phyloP scores from a whole-genome alignment of 768 basidiomycete genomes.

The Clathrus columnatus region DNA sequence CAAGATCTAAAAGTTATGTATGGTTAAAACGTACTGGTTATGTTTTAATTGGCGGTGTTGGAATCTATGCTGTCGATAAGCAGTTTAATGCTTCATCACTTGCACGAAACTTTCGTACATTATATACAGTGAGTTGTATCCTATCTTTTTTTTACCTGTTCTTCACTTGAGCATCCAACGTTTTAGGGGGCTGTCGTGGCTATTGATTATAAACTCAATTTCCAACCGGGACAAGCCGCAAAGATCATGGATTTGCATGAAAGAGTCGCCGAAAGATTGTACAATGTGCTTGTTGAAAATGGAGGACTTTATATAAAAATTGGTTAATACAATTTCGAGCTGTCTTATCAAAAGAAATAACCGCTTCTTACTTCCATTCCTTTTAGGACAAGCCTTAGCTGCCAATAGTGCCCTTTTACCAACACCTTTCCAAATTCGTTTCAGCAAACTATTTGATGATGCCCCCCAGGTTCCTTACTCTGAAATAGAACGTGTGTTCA shows the following conservation, averaged over 20 bases:
- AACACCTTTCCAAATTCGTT: slow-evolving; percentile 71
- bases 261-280: slow-evolving; percentile 72
- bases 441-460: slow-evolving; percentile 77
- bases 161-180: slow-evolving; percentile 8
- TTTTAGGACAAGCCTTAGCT: slow-evolving; percentile 62
- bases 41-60: slow-evolving; percentile 29
- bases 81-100: slow-evolving; percentile 52
- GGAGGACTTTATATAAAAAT: slow-evolving; percentile 84
- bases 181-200: slow-evolving; percentile 62
- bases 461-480: slow-evolving; percentile 78
- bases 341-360: neutral
- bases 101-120: slow-evolving; percentile 42
- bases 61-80: slow-evolving; percentile 38
- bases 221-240: slow-evolving; percentile 57
- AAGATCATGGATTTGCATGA: slow-evolving; percentile 75
- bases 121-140: slow-evolving; percentile 36
- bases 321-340: slow-evolving; percentile 26
- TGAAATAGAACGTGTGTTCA: slow-evolving; percentile 58
- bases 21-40: slow-evolving; percentile 16
- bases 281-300: slow-evolving; percentile 69
- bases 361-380: neutral
- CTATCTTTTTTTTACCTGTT: slow-evolving; percentile 1
- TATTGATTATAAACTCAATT: slow-evolving; percentile 83
- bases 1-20: neutral
- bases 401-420: slow-evolving; percentile 84